Evolutionary conservation across 768 basidiomycete genomes (phyloP).

Genomic region (Rhizopogon roseolus): DNA sequence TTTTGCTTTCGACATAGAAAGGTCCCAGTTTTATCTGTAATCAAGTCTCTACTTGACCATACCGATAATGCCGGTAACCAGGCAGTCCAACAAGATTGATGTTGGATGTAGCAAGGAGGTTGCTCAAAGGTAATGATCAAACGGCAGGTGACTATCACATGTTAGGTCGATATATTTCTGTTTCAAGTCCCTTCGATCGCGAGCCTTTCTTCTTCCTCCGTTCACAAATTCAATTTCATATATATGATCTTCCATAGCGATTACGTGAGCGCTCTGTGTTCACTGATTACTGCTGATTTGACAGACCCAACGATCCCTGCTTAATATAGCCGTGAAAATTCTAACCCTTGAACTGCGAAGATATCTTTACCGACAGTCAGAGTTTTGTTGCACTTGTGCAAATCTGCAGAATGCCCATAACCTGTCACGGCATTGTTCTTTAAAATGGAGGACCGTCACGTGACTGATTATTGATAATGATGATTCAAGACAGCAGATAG

Average conservation of each 20-base stretch:
- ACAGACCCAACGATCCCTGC: slow-evolving; percentile 39
- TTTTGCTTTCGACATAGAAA: slow-evolving; percentile 46
- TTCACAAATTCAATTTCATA: slow-evolving; percentile 16
- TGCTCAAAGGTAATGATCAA: slow-evolving; percentile 40
- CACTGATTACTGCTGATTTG: slow-evolving; percentile 59
- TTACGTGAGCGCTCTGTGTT: slow-evolving; percentile 56
- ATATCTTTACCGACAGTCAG: no score
- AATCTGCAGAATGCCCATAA: no score
- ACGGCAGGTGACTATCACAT: background rate
- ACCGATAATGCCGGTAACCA: slow-evolving; percentile 64
- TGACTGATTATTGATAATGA: no score
- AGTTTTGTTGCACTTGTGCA: no score
- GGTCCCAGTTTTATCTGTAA: slow-evolving; percentile 22
- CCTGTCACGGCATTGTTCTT: no score
- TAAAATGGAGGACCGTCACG: no score
- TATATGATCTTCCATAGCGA: slow-evolving; percentile 73
- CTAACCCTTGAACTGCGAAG: no score
- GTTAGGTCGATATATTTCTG: background rate
- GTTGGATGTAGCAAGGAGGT: slow-evolving; percentile 68
- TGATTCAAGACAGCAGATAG: background rate
- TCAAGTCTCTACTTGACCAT: slow-evolving; percentile 44
- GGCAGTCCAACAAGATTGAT: slow-evolving; percentile 48
- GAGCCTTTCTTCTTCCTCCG: background rate
- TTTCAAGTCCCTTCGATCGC: background rate
- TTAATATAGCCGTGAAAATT: no score